These are phyloP conservation scores for Aquilaria yunnanensis DNA, from an alignment of 345 rosid genomes.

Conservation along the genomic window DNA sequence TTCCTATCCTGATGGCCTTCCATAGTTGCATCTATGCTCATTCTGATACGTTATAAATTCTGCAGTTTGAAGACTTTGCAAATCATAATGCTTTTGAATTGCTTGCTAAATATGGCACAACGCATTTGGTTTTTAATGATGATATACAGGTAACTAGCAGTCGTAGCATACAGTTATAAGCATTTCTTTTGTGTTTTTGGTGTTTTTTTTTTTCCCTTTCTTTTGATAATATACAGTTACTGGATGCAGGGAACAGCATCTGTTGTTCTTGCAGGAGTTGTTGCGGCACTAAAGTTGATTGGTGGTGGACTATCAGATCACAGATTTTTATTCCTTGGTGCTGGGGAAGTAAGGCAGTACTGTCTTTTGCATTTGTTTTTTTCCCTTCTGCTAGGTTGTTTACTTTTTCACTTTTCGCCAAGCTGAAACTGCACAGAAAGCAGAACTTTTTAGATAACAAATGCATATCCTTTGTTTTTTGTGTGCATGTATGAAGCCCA, in stretches of 20 bases:
- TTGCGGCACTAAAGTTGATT: slow-evolving; percentile 66
- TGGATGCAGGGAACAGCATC: slow-evolving; percentile 80
- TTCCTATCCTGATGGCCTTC: neutral
- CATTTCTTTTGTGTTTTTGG: neutral
- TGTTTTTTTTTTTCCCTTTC: neutral
- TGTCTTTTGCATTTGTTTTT: neutral
- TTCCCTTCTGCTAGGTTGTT: neutral
- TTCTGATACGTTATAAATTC: slow-evolving; percentile 5
- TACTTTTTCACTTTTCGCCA: neutral
- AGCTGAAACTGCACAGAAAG: neutral
- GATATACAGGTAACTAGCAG: slow-evolving; percentile 66
- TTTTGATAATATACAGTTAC: too few species aligned
- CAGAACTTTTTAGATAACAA: too few species aligned
- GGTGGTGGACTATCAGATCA: slow-evolving; percentile 69
- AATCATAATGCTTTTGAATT: slow-evolving; percentile 91
- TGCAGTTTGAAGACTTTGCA: slow-evolving; percentile 97
- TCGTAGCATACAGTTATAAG: neutral
- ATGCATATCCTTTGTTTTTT: too few species aligned
- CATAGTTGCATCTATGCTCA: slow-evolving; percentile 4
- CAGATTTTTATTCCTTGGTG: slow-evolving; percentile 88
- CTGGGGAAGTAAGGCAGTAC: slow-evolving; percentile 70
- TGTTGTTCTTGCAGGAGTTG: slow-evolving; percentile 86
- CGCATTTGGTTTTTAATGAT: slow-evolving; percentile 94
- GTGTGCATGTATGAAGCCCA: too few species aligned
- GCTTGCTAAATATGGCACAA: slow-evolving; percentile 63